phyloP scores from a whole-genome alignment of 2,329 filamentous ascomycete species.

The Metarhizium rileyi region DNA sequence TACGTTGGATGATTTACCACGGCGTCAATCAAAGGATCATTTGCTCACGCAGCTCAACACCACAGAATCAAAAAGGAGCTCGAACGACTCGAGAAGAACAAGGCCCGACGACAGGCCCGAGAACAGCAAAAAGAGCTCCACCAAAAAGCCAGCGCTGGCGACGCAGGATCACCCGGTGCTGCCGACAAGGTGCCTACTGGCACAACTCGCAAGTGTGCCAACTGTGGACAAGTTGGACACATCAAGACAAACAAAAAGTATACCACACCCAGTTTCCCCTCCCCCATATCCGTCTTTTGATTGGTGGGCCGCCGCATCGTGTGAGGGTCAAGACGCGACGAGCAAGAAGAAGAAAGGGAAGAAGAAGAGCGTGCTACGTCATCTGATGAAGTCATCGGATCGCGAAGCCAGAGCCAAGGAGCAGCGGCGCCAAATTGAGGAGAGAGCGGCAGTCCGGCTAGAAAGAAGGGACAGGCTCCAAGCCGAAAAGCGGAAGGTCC shows the following conservation, averaged over 20 bases:
- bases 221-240: constrained; percentile 91
- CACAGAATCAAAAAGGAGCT: constrained; percentile 51
- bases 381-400: constrained; percentile 15
- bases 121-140: constrained; percentile 75
- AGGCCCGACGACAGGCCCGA: constrained; percentile 77
- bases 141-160: constrained; percentile 33
- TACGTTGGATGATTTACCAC: constrained; percentile 13
- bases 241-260: constrained; percentile 99
- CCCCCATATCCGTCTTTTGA: constrained; percentile 21
- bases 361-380: constrained; percentile 11
- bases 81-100: constrained; percentile 79
- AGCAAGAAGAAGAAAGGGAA: constrained; percentile 9
- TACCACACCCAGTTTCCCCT: constrained; percentile 24
- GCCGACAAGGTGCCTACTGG: constrained; percentile 47
- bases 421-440: constrained; percentile 1
- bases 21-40: background rate
- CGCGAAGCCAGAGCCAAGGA: constrained; percentile 8
- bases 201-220: constrained; percentile 88
- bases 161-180: constrained; percentile 40
- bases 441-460: constrained; percentile 8
- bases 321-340: constrained; percentile 6
- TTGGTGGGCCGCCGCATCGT: constrained; percentile 19
- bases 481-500: background rate
- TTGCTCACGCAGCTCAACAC: background rate
- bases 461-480: constrained; percentile 4